A percentile compares a stretch with the other conserved stretches of the same genome.
These are phyloP conservation scores for Arthrinium puccinioides DNA, from an alignment of 2,329 filamentous ascomycete species.

Conservation along the genomic window DNA sequence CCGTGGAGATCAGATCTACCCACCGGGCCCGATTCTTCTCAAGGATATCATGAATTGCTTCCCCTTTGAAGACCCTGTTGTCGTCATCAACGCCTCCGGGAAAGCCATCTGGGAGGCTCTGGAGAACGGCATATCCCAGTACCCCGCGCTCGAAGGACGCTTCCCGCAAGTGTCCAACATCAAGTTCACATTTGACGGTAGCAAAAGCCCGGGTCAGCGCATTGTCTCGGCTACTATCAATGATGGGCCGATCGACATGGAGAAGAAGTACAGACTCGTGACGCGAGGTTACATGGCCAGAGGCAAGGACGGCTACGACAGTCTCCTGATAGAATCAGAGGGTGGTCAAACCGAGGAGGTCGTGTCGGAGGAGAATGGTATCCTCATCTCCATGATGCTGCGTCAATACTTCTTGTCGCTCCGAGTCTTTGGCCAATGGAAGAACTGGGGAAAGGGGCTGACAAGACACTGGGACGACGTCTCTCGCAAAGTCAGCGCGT, in stretches of 20 bases:
- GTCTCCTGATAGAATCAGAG: constrained; percentile 66
- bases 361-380: constrained; percentile 78
- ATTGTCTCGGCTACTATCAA: constrained; percentile 57
- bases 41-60: constrained; percentile 86
- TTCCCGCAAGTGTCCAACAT: constrained; percentile 89
- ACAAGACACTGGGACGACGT: constrained; percentile 59
- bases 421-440: constrained; percentile 75
- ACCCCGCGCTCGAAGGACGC: constrained; percentile 76
- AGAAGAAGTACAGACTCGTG: constrained; percentile 62
- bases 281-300: constrained; percentile 86
- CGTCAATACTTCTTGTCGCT: constrained; percentile 88
- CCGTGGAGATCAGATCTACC: constrained; percentile 81
- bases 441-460: constrained; percentile 57
- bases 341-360: constrained; percentile 72
- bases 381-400: constrained; percentile 78
- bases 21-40: constrained; percentile 67
- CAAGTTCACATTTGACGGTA: constrained; percentile 63
- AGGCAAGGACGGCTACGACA: constrained; percentile 78
- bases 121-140: constrained; percentile 74
- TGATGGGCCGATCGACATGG: constrained; percentile 51
- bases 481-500: constrained; percentile 50
- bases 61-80: constrained; percentile 84
- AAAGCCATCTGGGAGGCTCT: constrained; percentile 69
- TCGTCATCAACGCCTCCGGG: constrained; percentile 67
- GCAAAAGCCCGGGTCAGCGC: constrained; percentile 50